phyloP scores from a whole-genome alignment of 2,329 filamentous ascomycete species.

The Penicillium sp. region DNA sequence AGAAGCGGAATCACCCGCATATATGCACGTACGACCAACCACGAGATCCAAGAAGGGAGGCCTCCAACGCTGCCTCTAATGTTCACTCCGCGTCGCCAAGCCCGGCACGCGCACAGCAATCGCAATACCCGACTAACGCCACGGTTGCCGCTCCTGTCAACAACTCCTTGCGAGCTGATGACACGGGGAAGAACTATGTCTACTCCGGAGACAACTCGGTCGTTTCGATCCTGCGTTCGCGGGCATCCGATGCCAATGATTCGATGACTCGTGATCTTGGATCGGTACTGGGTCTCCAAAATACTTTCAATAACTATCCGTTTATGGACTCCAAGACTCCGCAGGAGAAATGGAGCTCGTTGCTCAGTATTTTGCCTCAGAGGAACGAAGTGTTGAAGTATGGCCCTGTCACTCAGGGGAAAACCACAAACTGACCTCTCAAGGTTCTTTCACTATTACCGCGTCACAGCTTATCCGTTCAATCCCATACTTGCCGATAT shows the following conservation, averaged over 20 bases:
- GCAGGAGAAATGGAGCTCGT: conserved; percentile 27
- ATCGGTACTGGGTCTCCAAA: conserved; percentile 34
- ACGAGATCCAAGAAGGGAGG: background rate
- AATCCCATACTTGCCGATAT: conserved; percentile 35
- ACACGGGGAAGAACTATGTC: conserved; percentile 20
- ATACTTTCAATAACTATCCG: conserved; percentile 33
- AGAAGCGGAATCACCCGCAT: conserved; percentile 29
- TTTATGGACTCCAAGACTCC: conserved; percentile 33
- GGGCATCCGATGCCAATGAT: conserved; percentile 29
- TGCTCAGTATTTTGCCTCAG: conserved; percentile 28
- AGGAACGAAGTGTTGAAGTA: conserved; percentile 31
- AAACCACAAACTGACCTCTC: background rate
- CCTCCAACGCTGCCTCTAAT: background rate
- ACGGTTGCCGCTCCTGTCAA: background rate
- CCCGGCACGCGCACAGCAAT: background rate
- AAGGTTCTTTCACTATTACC: conserved; percentile 37
- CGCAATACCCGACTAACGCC: too few relatives aligned
- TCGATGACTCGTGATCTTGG: conserved; percentile 29
- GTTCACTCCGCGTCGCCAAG: background rate
- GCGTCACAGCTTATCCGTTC: conserved; percentile 31
- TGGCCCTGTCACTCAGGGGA: background rate
- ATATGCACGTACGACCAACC: conserved; percentile 29
- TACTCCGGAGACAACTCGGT: conserved; percentile 37
- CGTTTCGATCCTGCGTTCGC: conserved; percentile 30
- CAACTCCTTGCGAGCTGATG: background rate